A percentile compares a stretch with the other conserved stretches of the same genome.
phyloP scores from a whole-genome alignment of 179 eudicot species.

The Beta lomatogona region DNA sequence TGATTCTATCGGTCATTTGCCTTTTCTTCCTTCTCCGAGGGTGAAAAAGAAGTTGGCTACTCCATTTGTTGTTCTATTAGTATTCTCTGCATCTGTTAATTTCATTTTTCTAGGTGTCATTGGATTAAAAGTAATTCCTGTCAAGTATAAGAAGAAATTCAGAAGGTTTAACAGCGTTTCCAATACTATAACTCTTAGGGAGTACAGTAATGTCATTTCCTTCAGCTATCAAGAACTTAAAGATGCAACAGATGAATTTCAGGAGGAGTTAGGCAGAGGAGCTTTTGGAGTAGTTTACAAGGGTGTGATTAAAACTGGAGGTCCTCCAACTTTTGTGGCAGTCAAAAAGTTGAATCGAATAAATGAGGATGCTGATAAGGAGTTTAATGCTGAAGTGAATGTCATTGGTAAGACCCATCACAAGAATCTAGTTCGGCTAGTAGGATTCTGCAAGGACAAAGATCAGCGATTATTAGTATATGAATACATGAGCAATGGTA shows the following conservation, averaged over 20 bases:
- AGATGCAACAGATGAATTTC: conserved; percentile 32
- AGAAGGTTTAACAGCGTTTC: background rate
- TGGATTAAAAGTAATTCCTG: conserved; percentile 6
- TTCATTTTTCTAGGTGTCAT: conserved; percentile 18
- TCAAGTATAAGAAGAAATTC: conserved; percentile 4
- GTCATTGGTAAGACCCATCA: conserved; percentile 52
- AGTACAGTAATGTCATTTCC: conserved; percentile 20
- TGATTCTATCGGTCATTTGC: background rate
- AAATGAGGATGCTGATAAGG: conserved; percentile 29
- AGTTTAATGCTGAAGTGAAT: conserved; percentile 41
- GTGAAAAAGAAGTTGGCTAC: background rate
- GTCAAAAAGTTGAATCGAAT: conserved; percentile 36
- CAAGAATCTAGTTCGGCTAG: conserved; percentile 43
- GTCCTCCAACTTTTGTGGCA: conserved; percentile 4
- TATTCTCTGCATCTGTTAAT: conserved; percentile 16
- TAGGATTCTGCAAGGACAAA: conserved; percentile 44
- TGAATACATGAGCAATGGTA: conserved; percentile 46
- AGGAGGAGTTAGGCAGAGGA: conserved; percentile 38
- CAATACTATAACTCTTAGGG: background rate
- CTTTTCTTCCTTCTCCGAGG: background rate
- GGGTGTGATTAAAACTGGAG: conserved; percentile 12
- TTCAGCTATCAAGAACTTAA: conserved; percentile 34
- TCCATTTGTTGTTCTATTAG: background rate
- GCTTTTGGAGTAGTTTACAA: conserved; percentile 40
- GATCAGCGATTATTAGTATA: conserved; percentile 45